phyloP scores from a whole-genome alignment of 805 yeast genomes.

The Spathaspora girioi region DNA sequence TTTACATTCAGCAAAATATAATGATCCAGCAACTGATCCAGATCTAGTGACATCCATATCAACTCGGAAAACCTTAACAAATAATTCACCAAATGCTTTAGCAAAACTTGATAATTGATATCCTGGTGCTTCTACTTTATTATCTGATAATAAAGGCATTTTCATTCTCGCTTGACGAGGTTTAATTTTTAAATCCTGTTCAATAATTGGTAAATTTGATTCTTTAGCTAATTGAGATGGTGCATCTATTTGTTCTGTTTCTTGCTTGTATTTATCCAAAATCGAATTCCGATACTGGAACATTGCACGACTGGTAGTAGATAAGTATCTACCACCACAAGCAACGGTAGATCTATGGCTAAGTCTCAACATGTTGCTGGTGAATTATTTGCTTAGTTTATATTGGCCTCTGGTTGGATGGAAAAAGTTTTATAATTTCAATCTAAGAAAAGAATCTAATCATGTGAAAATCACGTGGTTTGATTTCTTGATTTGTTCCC shows the following conservation, averaged over 20 bases:
- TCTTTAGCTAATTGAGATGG: constrained; percentile 37
- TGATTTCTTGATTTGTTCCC: neutral
- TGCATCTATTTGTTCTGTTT: constrained; percentile 12
- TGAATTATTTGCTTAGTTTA: neutral
- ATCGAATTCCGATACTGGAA: constrained; percentile 1
- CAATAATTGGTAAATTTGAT: constrained; percentile 35
- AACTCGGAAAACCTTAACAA: constrained; percentile 58
- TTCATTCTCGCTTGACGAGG: constrained; percentile 35
- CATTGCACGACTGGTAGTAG: neutral
- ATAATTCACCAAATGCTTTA: constrained; percentile 57
- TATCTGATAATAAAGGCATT: constrained; percentile 37
- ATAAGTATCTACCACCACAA: neutral
- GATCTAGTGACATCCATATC: constrained; percentile 93
- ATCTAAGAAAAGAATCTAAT: too few species aligned
- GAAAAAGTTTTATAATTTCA: neutral
- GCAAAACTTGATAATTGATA: constrained; percentile 33
- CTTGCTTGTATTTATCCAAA: constrained; percentile 2
- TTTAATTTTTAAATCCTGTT: constrained; percentile 29
- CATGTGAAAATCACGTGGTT: neutral
- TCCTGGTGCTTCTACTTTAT: constrained; percentile 32
- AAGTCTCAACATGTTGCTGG: neutral
- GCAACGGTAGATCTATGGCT: neutral
- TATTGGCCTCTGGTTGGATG: neutral
- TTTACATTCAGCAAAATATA: constrained; percentile 83
- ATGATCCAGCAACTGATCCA: constrained; percentile 91